phyloP scores from a whole-genome alignment of 208 protist species.

The Angomonas desouzai region DNA sequence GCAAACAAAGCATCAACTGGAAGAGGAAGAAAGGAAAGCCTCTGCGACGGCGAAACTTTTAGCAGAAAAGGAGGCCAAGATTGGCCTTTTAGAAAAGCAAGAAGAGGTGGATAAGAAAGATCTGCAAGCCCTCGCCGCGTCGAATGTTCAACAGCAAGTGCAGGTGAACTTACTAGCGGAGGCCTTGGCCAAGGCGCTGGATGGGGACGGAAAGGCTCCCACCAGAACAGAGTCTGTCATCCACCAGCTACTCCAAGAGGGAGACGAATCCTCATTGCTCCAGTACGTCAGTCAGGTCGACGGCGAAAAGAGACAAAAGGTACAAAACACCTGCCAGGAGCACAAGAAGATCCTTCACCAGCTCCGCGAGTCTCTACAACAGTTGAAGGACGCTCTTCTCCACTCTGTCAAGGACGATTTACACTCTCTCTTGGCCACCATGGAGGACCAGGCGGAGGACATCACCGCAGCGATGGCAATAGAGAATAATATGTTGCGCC shows the following conservation, averaged over 20 bases:
- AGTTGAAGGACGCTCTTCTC: conserved; percentile 59
- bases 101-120: conserved; percentile 11
- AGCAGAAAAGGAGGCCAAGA: no score
- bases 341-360: conserved; percentile 26
- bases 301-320: conserved; percentile 34
- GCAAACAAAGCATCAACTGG: not conserved
- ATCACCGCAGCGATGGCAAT: conserved; percentile 26
- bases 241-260: conserved; percentile 42
- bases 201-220: not conserved
- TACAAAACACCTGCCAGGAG: conserved; percentile 55
- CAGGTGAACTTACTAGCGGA: conserved; percentile 26
- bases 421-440: conserved; percentile 33
- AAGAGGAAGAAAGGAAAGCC: not conserved
- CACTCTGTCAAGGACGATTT: conserved; percentile 23
- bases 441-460: conserved; percentile 28
- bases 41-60: no score
- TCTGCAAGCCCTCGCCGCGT: conserved; percentile 18
- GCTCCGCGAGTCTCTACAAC: conserved; percentile 39
- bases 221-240: conserved; percentile 17
- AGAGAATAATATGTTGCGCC: conserved; percentile 11
- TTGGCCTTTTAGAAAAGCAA: not conserved
- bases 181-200: conserved; percentile 19
- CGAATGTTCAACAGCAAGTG: conserved; percentile 23
- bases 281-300: conserved; percentile 22
- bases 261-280: conserved; percentile 30